Percentiles rank a stretch among this genome's conserved stretches.
Evolutionary conservation across 306 rosid genomes (phyloP).

Genomic region (Begonia loranthoides): DNA sequence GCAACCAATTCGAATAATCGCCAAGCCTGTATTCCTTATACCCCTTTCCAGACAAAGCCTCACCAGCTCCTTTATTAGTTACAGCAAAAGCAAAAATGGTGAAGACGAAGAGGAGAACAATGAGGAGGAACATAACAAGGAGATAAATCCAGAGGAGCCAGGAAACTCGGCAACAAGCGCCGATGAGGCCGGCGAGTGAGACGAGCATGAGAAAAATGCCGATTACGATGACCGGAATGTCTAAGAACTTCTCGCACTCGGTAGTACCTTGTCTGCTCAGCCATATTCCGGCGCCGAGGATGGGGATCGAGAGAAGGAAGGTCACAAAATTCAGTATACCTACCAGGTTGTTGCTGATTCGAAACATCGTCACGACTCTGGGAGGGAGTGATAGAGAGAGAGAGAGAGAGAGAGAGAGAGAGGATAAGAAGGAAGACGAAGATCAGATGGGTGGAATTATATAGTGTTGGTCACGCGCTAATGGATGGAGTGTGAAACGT

Average conservation of each 20-base stretch:
- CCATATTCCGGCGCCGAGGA: slow-evolving; percentile 28
- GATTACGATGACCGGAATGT: slow-evolving; percentile 25
- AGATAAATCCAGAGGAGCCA: slow-evolving; percentile 52
- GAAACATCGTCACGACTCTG: slow-evolving; percentile 13
- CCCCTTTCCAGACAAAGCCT: slow-evolving; percentile 19
- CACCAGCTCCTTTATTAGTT: slow-evolving; percentile 39
- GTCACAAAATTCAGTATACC: slow-evolving; percentile 38
- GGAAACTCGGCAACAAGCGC: slow-evolving; percentile 38
- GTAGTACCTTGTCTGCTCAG: slow-evolving; percentile 28
- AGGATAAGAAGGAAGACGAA: not conserved
- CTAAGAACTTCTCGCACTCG: slow-evolving; percentile 34
- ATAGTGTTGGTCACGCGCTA: not conserved
- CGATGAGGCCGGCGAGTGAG: slow-evolving; percentile 37
- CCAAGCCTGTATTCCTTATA: slow-evolving; percentile 49
- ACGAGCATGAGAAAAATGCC: slow-evolving; percentile 31
- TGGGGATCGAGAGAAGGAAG: slow-evolving; percentile 40
- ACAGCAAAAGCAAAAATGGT: slow-evolving; percentile 40
- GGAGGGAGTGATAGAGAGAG: not conserved
- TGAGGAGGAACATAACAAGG: slow-evolving; percentile 41
- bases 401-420: not conserved
- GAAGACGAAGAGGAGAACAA: slow-evolving; percentile 26
- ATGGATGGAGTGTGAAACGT: not conserved
- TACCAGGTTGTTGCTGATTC: slow-evolving; percentile 30
- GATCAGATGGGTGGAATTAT: not conserved
- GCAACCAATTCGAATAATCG: slow-evolving; percentile 53